phyloP scores from a whole-genome alignment of 768 basidiomycete genomes.

The Obba rivulosa region DNA sequence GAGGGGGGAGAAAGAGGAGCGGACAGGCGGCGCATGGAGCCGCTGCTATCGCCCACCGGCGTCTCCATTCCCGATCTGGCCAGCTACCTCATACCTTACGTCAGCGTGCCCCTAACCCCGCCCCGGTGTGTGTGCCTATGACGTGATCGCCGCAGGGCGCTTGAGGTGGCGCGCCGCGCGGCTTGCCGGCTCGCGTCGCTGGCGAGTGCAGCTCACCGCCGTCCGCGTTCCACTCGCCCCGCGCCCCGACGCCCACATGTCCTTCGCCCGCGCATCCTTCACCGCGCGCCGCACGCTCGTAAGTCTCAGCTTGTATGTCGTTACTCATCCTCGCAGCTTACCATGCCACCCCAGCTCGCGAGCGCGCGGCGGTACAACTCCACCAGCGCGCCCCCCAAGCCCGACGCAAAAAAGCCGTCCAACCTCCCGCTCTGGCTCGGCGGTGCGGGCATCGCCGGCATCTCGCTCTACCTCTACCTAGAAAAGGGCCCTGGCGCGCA shows the following conservation, averaged over 20 bases:
- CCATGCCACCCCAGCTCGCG: conserved; percentile 10
- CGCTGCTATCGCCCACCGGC: not conserved
- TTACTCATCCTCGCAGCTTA: not conserved
- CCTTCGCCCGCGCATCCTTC: conserved; percentile 19
- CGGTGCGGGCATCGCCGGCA: conserved; percentile 36
- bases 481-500: conserved; percentile 23
- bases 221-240: no score
- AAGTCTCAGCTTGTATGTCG: not conserved
- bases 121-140: no score
- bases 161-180: no score
- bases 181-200: no score
- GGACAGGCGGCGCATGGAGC: not conserved
- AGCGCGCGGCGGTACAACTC: conserved; percentile 38
- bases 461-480: conserved; percentile 45
- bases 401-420: conserved; percentile 37
- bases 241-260: no score
- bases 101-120: conserved; percentile 7
- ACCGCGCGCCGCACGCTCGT: conserved; percentile 10
- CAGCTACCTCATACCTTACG: conserved; percentile 7
- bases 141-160: no score
- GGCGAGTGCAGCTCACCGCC: no score
- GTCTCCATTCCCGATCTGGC: not conserved
- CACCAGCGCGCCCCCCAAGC: conserved; percentile 36
- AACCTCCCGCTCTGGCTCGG: conserved; percentile 44
- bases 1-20: not conserved